Base-by-base conservation (phyloP, 2,329 filamentous ascomycete genomes). In the Aspergillus unguis region DNA sequence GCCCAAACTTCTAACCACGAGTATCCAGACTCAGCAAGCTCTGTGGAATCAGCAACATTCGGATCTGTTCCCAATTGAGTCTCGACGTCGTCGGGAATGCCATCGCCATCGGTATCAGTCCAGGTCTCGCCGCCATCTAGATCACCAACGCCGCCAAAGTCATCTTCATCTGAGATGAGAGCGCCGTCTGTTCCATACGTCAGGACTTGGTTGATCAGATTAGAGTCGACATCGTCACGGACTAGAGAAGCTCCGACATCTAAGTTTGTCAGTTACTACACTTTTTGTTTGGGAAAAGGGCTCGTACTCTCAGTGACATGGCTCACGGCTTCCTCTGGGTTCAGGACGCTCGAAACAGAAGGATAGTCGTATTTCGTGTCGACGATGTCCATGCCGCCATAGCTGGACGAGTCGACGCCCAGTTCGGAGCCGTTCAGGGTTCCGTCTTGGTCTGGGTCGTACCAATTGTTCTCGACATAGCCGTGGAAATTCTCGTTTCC, bases 401-500 rank as follows among this genome's bases (percentile, higher is more conserved):
- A 59, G 44, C 43, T 59, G 5, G 43, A 28, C 1, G 55, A 43
- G 3, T 44, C 46, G 10, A 27, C 50, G n/a, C 55, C 57, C 3
- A 57, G 48, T 17, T 48, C 46, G 5, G 10, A 50, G 2, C 80
- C 79, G 51, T 80, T 74, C 26, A 83, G 70, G 2, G 60, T 62
- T 6, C 80, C 80, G 55, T 82, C 71, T 17, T 71, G 71, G 62
- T 80, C 70, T 2, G 71, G 68, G 59, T 83, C 80, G 55, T 78
- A 76, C 56, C 75, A 81, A 62, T 82, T 83, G 32, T 74, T 70
- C 43, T 75, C 70, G 9, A 80, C 78, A 41, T 80, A 82, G 11
- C 75, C 79, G 37, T 78, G 76, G 66, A 81, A 82, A 45, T 78
- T 77, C 2, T 64, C 69, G 50, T 81, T 81, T n/a, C 80, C 78